Base-by-base conservation (phyloP, 75 land plant species). In the Selaginella tamariscina region DNA sequence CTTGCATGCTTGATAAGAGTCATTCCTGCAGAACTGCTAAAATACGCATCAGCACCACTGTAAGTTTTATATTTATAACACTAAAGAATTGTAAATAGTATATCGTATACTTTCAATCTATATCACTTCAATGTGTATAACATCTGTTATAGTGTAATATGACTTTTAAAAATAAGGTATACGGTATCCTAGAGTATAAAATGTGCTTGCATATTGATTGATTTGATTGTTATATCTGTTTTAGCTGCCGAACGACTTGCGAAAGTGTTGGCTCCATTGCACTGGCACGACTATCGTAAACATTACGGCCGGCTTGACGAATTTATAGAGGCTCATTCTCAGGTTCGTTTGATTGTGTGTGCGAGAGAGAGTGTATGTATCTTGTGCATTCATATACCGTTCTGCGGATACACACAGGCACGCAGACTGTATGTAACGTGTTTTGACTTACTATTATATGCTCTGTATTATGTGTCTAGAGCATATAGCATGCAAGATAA, bases 281-380 rank as follows among this genome's bases (percentile, higher is more conserved):
- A 85, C 44, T 94, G 98, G 98, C 96, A 87, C 74, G 96, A 90
- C 67, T 94, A 94, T 68, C 78, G 84, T 77, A 89, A 83, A 71
- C 80, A 78, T 30, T 90, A 85, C 87, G 98, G 98, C 30, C 86
- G 89, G 63, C 85, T 94, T 32, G 96, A 89, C 72, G 98, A 94
- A 30, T 94, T 89, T 80, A 82, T 94, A 2, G 77, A 77, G 39
- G 63, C 82, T 55, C 96, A 87, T 76, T 84, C 91, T 20, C 89
- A 94, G 78, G 98, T 90, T 72, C 67, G n/a, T n/a, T n/a, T n/a
- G n/a, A n/a, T n/a, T n/a, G n/a, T n/a, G n/a, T n/a, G n/a, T n/a
- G n/a, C n/a, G n/a, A n/a, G n/a, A n/a, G n/a, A n/a, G n/a, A n/a
- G n/a, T n/a, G n/a, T 31, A 1, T 56, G 21, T 21, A 55, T 1